Evolutionary conservation across 169 alveolate species (phyloP).

Genomic region (Plasmodium coatneyi): DNA sequence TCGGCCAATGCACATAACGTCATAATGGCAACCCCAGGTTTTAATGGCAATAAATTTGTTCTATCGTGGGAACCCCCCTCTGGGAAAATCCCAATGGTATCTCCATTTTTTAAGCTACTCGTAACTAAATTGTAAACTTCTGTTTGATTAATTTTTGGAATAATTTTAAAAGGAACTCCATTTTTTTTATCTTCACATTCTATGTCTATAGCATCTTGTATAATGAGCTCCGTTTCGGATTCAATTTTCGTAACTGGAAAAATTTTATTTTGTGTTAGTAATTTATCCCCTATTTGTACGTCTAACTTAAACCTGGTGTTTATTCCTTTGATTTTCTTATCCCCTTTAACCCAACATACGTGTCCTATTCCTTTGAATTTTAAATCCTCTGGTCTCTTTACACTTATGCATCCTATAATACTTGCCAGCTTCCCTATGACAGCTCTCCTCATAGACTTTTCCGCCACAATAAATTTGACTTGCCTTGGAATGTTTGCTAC

Average conservation of each 20-base stretch:
- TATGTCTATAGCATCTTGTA: constrained; percentile 80
- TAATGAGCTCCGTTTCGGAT: constrained; percentile 89
- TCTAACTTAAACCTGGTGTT: constrained; percentile 90
- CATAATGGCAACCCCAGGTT: constrained; percentile 96
- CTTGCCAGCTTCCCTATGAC: constrained; percentile 90
- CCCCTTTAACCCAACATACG: constrained; percentile 80
- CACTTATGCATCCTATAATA: constrained; percentile 92
- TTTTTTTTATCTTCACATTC: constrained; percentile 79
- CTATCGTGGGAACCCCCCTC: constrained; percentile 98
- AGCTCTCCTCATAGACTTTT: constrained; percentile 83
- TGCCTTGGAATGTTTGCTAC: constrained; percentile 92
- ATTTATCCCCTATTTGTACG: constrained; percentile 88
- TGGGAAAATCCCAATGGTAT: constrained; percentile 95
- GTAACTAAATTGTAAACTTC: constrained; percentile 91
- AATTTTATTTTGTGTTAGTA: constrained; percentile 81
- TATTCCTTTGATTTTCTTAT: constrained; percentile 82
- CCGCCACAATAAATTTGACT: constrained; percentile 89
- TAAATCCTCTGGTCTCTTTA: constrained; percentile 90
- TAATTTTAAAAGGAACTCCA: constrained; percentile 82
- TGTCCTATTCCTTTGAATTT: constrained; percentile 89
- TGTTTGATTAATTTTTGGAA: constrained; percentile 94
- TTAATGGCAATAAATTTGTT: constrained; percentile 93
- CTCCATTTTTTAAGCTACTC: constrained; percentile 89
- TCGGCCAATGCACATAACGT: constrained; percentile 93
- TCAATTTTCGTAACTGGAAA: constrained; percentile 85